These are phyloP conservation scores for Teratosphaeria nubilosa DNA, from an alignment of 2,329 filamentous ascomycete species.

Conservation along the genomic window DNA sequence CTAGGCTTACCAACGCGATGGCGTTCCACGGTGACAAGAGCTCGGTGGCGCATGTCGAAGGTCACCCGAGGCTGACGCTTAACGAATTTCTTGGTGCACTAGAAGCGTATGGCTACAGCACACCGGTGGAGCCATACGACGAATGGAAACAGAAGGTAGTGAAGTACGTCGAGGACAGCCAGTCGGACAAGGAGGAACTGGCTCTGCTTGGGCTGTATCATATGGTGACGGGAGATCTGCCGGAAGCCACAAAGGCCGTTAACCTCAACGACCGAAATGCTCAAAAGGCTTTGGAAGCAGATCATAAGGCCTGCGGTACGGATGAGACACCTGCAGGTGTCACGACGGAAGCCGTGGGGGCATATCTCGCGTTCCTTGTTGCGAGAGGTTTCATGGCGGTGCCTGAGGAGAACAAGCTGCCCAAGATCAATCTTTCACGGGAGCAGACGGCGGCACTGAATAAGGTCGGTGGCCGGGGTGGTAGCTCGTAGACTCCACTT, in stretches of 20 bases:
- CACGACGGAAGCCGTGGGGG: slow-evolving; percentile 49
- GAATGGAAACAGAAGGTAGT: slow-evolving; percentile 60
- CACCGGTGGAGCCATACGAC: slow-evolving; percentile 56
- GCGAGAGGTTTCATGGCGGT: slow-evolving; percentile 51
- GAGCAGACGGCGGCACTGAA: slow-evolving; percentile 40
- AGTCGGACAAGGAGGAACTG: slow-evolving; percentile 54
- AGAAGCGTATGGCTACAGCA: slow-evolving; percentile 61
- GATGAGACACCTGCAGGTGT: slow-evolving; percentile 48
- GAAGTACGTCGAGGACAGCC: slow-evolving; percentile 51
- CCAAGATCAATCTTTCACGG: slow-evolving; percentile 34
- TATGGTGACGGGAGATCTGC: slow-evolving; percentile 61
- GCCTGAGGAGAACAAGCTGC: slow-evolving; percentile 33
- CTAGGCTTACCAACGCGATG: slow-evolving; percentile 66
- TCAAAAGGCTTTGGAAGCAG: slow-evolving; percentile 51
- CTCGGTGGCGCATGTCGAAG: slow-evolving; percentile 64
- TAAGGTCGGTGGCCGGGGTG: slow-evolving; percentile 45
- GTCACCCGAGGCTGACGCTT: slow-evolving; percentile 66
- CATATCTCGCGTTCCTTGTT: slow-evolving; percentile 54
- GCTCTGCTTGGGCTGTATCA: slow-evolving; percentile 68
- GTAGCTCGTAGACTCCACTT: slow-evolving; percentile 2
- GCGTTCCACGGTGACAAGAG: slow-evolving; percentile 46
- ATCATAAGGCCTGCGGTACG: slow-evolving; percentile 44
- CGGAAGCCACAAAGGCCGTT: slow-evolving; percentile 57
- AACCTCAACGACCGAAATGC: slow-evolving; percentile 68
- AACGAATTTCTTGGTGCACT: slow-evolving; percentile 66